A percentile compares a stretch with the other conserved stretches of the same genome.
These are phyloP conservation scores for Podospora pseudoanserina DNA, from an alignment of 495 filamentous ascomycete genomes.

Conservation along the genomic window DNA sequence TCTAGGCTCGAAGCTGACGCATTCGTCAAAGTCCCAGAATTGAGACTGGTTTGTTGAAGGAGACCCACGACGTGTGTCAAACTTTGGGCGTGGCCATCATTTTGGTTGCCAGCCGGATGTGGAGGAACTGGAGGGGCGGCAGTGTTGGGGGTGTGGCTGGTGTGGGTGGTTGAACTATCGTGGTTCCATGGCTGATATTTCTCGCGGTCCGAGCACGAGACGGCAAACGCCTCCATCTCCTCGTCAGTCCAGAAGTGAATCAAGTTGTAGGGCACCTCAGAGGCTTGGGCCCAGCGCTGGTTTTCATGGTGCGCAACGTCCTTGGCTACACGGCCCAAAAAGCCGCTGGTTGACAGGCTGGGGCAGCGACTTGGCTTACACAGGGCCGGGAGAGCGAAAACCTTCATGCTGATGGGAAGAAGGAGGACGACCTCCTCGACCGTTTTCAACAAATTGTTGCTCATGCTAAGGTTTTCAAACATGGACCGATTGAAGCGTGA, in stretches of 20 bases:
- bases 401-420: neutral
- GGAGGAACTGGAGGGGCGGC: too few relatives aligned
- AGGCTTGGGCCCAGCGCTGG: neutral
- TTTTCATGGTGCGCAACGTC: neutral
- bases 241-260: slow-evolving; percentile 5
- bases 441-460: neutral
- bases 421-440: neutral
- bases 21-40: neutral
- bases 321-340: neutral
- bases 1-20: neutral
- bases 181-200: neutral
- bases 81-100: neutral
- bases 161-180: neutral
- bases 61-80: neutral
- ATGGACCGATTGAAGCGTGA: neutral
- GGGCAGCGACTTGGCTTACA: neutral
- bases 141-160: neutral
- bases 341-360: neutral
- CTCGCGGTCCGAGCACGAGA: neutral
- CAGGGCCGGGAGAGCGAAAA: neutral
- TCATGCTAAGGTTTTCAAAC: neutral
- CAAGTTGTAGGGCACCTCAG: slow-evolving; percentile 1
- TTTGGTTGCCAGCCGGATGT: neutral
- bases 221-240: neutral
- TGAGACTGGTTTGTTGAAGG: neutral